These are phyloP conservation scores for Aspergillus amoenus DNA, from an alignment of 2,329 filamentous ascomycete genomes.

Conservation along the genomic window DNA sequence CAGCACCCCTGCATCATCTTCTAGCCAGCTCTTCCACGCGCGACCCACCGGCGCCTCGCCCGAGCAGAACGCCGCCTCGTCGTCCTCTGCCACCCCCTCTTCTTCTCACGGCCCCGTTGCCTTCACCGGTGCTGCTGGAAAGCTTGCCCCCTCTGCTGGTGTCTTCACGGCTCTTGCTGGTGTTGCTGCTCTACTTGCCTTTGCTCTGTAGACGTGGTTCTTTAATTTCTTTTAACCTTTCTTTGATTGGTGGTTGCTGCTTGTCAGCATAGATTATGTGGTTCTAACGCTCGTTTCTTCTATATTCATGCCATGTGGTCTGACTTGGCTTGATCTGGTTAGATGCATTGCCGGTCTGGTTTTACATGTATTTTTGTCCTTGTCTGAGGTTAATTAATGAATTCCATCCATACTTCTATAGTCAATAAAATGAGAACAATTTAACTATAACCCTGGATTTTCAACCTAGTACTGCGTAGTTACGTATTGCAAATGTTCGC, in stretches of 20 bases:
- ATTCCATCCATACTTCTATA: no score
- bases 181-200: constrained; percentile 28
- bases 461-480: no score
- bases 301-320: no score
- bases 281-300: background rate
- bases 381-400: no score
- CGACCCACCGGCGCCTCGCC: constrained; percentile 49
- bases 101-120: constrained; percentile 30
- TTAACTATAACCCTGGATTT: no score
- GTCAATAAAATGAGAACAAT: no score
- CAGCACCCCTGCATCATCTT: constrained; percentile 9
- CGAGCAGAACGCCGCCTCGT: constrained; percentile 23
- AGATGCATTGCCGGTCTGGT: no score
- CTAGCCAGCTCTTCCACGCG: constrained; percentile 27
- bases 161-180: constrained; percentile 24
- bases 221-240: background rate
- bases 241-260: background rate
- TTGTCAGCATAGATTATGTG: background rate
- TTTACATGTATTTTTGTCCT: no score
- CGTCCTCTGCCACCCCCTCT: constrained; percentile 36
- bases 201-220: constrained; percentile 22
- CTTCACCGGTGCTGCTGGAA: constrained; percentile 27
- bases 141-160: constrained; percentile 19
- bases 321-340: no score
- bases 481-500: no score